Evolutionary conservation across 1,284 basidiomycete genomes (phyloP), one percentile per base, ranked within the genome.

Genomic region (Boletus holoroseus): DNA sequence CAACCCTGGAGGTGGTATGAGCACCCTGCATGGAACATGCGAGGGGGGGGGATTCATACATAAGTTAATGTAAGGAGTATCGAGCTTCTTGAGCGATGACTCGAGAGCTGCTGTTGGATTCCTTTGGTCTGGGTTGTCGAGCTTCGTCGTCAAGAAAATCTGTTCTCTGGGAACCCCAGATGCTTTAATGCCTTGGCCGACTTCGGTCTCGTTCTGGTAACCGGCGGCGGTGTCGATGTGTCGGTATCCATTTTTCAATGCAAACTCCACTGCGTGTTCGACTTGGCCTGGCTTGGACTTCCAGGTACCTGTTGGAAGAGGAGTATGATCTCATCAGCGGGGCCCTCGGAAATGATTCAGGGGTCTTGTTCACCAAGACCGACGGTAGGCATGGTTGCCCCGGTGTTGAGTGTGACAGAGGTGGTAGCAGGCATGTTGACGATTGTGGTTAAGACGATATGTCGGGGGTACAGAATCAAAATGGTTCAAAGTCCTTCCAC

Each of bases 141-240:
- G 78, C 66, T 91, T 90, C 47, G 83, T 87, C 50, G 86, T 90
- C 48, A 90, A 68, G 74, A 88, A 91, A 66, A 91, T 75, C 38
- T 79, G 70, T 47, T 75, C 73, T 51, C 88, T 78, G 12, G 79
- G 73, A n/a, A 89, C 78, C 22, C 83, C 83, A 20, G 81, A 85
- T 26, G 71, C 76, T 66, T 81, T 82, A 73, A 94, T 85, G 38
- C 89, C 91, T 56, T 83, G 63, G 15, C 90, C 91, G 50, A 94
- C 91, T 62, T 83, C 81, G 22, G 67, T 67, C 67, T 87, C 83
- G 59, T 86, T 87, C 48, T 70, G 59, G 59, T 79, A 78, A 9
- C 68, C 74, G 30, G 70, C 60, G 16, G 67, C 68, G 49, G 85
- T 85, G 63, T 91, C 89, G 60, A 92, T 79, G 64, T 83, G 82